Evolutionary conservation across 139 green algal species (phyloP), one percentile per base, ranked within the genome.

Genomic region (Picochlorum sp.): DNA sequence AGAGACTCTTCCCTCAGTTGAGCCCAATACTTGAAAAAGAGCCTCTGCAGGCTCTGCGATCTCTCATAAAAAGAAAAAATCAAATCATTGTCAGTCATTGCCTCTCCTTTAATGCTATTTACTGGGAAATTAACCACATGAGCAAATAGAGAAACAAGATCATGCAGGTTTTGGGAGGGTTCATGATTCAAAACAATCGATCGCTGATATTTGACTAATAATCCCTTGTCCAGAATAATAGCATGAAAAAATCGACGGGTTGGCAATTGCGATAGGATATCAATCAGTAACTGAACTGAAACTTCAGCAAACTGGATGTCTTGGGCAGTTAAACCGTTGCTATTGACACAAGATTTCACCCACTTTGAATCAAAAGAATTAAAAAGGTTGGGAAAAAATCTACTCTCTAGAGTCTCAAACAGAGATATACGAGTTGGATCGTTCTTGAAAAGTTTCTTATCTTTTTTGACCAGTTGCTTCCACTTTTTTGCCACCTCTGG

Each of bases 31-130:
- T 87, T 86, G 78, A 93, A 97, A 8, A 80, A 56, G 22, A 98
- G 77, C 29, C 85, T 78, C 79, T 97, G 92, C 32, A 98, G 66
- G 76, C 90, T 77, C 37, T 71, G 71, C 47, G 95, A 60, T 45
- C 77, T 63, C 22, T 89, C 81, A 59, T 92, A 94, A 61, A 95
- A 83, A 12, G 35, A 20, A 18, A 55, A 53, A 6, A 63, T 63
- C 13, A 95, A 60, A 3, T 94, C 84, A 20, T 95, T 89, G 22
- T 98, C 89, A 2, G 64, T 76, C 13, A 94, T 65, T 30, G 85
- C 72, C 39, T 89, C 76, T 1, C 89, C 90, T 8, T 83, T 91
- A 74, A 96, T 85, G 72, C 98, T 81, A 62, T 96, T 69, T n/a
- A 98, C 86, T 50, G 89, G 83, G 75, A 98, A 98, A 44, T 69